phyloP scores from a whole-genome alignment of 2,329 filamentous ascomycete genomes.

The Trichoderma oligosporum region DNA sequence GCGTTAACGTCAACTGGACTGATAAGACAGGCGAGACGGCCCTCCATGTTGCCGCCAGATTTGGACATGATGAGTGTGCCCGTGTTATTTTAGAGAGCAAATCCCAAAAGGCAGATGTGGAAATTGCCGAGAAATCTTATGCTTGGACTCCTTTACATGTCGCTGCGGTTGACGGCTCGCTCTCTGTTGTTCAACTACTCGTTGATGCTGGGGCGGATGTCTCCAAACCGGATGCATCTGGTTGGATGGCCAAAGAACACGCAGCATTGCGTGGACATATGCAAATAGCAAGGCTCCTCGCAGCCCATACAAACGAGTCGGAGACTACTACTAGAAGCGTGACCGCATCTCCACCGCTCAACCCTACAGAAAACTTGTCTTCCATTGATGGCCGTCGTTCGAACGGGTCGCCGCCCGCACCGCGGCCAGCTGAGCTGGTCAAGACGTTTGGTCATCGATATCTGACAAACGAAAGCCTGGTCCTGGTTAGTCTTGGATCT shows the following conservation, averaged over 20 bases:
- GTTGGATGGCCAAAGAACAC: conserved; percentile 93
- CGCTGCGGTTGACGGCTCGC: conserved; percentile 82
- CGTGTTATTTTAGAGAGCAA: conserved; percentile 65
- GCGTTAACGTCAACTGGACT: conserved; percentile 89
- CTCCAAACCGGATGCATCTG: conserved; percentile 73
- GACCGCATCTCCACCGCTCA: conserved; percentile 19
- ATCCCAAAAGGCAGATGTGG: conserved; percentile 69
- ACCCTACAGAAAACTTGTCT: conserved; percentile 50
- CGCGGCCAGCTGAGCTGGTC: conserved; percentile 67
- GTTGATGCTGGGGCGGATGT: conserved; percentile 74
- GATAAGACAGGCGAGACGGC: conserved; percentile 88
- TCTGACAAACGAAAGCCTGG: conserved; percentile 80
- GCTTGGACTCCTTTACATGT: conserved; percentile 95
- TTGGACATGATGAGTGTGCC: conserved; percentile 79
- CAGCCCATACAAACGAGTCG: conserved; percentile 43
- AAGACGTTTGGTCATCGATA: conserved; percentile 97
- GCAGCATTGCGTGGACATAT: conserved; percentile 87
- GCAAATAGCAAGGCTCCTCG: conserved; percentile 68
- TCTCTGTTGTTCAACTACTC: conserved; percentile 70
- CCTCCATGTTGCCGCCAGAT: conserved; percentile 84
- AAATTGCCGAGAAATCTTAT: conserved; percentile 78
- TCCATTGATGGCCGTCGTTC: conserved; percentile 61
- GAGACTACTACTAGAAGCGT: conserved; percentile 29
- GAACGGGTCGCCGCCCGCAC: conserved; percentile 43
- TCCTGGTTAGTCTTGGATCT: conserved; percentile 87